Conservation (phyloP, 768 basidiomycete genomes). For the Rhizopogon vulgaris region DNA sequence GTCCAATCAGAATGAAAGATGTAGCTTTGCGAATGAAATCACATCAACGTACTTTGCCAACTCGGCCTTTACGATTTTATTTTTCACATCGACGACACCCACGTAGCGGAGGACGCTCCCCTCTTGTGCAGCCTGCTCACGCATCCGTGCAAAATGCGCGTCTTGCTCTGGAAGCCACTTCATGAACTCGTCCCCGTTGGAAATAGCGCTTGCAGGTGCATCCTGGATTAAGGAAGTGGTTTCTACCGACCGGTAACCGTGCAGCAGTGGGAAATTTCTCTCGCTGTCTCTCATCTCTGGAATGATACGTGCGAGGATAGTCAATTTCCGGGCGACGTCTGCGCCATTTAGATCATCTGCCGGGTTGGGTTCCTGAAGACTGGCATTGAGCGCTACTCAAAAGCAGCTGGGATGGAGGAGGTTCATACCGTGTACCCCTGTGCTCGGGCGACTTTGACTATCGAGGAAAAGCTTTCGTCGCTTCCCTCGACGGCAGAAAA, state of each 20-base stretch:
- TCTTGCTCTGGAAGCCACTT: constrained; percentile 77
- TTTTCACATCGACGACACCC: constrained; percentile 82
- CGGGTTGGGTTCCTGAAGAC: constrained; percentile 86
- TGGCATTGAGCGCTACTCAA: background rate
- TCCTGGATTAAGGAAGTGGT: constrained; percentile 84
- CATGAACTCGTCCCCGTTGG: constrained; percentile 80
- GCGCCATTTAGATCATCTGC: constrained; percentile 95
- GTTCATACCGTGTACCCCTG: constrained; percentile 85
- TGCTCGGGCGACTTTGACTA: constrained; percentile 82
- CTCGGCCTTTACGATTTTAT: constrained; percentile 75
- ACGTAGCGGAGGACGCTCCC: constrained; percentile 90
- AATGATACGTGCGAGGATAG: constrained; percentile 85
- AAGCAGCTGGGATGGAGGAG: background rate
- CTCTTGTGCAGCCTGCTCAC: constrained; percentile 71
- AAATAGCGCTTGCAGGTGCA: constrained; percentile 51
- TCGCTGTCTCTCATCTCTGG: constrained; percentile 25
- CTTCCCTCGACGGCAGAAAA: constrained; percentile 64
- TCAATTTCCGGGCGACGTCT: constrained; percentile 95
- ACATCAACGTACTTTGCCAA: constrained; percentile 66
- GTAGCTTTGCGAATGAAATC: background rate
- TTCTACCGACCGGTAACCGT: constrained; percentile 74
- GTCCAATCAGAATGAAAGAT: background rate
- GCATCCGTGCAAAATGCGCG: constrained; percentile 63
- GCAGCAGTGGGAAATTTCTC: constrained; percentile 38
- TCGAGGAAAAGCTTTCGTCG: constrained; percentile 78